These are phyloP conservation scores for Chaetomium sp. DNA, from an alignment of 2,329 filamentous ascomycete species.

Conservation along the genomic window DNA sequence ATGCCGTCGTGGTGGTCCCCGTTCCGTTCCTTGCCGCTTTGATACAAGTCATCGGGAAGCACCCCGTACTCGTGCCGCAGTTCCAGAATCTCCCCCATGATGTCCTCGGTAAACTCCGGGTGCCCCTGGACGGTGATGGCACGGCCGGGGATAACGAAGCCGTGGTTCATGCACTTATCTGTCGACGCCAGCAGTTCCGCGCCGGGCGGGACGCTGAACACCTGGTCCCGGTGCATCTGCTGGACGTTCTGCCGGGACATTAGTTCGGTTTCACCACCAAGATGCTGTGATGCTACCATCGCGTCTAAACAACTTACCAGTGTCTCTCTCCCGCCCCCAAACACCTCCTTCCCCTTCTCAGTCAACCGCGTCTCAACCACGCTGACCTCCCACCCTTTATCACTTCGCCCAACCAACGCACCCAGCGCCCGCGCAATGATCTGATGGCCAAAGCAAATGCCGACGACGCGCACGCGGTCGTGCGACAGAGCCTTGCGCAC, in stretches of 20 bases:
- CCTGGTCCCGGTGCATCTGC: slow-evolving; percentile 85
- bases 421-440: slow-evolving; percentile 76
- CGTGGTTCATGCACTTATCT: slow-evolving; percentile 71
- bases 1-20: slow-evolving; percentile 75
- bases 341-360: slow-evolving; percentile 69
- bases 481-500: slow-evolving; percentile 55
- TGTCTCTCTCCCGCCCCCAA: slow-evolving; percentile 63
- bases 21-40: slow-evolving; percentile 68
- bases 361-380: slow-evolving; percentile 71
- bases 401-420: slow-evolving; percentile 65
- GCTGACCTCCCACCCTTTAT: slow-evolving; percentile 78
- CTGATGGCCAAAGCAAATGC: slow-evolving; percentile 87
- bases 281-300: not conserved
- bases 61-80: slow-evolving; percentile 66
- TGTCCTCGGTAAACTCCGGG: slow-evolving; percentile 76
- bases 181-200: slow-evolving; percentile 67
- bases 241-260: slow-evolving; percentile 62
- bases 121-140: slow-evolving; percentile 83
- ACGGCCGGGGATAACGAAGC: slow-evolving; percentile 68
- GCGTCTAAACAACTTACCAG: slow-evolving; percentile 46
- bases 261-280: not conserved
- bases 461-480: slow-evolving; percentile 70
- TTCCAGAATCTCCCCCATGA: slow-evolving; percentile 69
- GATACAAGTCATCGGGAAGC: slow-evolving; percentile 68
- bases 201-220: slow-evolving; percentile 63